Base-by-base conservation (phyloP, 331 rosid species). In the Acacia concinna region DNA sequence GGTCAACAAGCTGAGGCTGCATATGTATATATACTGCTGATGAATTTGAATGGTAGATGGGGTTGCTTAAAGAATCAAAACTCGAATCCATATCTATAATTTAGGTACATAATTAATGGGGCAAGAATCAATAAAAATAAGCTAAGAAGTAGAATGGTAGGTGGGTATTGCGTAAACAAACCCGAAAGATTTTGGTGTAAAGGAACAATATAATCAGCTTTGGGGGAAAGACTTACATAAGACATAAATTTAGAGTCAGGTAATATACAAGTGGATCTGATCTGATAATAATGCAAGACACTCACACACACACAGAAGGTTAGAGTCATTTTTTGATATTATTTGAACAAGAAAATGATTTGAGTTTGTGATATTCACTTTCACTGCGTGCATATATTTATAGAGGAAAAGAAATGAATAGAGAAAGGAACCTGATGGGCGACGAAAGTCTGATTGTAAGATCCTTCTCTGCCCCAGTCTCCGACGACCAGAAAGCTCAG, bases 391-490 rank as follows among this genome's bases (percentile, higher is more conserved):
- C 20, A 25, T 59, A 59, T 59, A 11, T 11, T 6, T 54, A 8
- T 3, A 23, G 8, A 12, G 18, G 2, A 59, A 25, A 23, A 27
- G 10, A 59, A 62, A 51, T 51, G 70, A 30, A 38, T 6, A 12
- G 40, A 0, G 62, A 78, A 83, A 0, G 14, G 3, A 8, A 56
- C 91, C 91, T 83, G 87, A 18, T 83, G 12, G 18, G 91, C 91
- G 1, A 88, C 87, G 14, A 34, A 15, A 57, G 91, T 49, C 73
- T 88, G 91, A 64, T 88, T 88, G 74, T 74, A 44, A 63, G 40
- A 49, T 37, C 89, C 87, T 62, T 34, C 43, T 83, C 89, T 81
- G 75, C 89, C 91, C 91, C 91, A 88, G 21, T 88, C 91, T 71
- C 89, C 91, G 12, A 88, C 23, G 2, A 85, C 83, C 68, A 86